Evolutionary conservation across 441 rosid genomes (phyloP).

Genomic region (Populus tomentosa): DNA sequence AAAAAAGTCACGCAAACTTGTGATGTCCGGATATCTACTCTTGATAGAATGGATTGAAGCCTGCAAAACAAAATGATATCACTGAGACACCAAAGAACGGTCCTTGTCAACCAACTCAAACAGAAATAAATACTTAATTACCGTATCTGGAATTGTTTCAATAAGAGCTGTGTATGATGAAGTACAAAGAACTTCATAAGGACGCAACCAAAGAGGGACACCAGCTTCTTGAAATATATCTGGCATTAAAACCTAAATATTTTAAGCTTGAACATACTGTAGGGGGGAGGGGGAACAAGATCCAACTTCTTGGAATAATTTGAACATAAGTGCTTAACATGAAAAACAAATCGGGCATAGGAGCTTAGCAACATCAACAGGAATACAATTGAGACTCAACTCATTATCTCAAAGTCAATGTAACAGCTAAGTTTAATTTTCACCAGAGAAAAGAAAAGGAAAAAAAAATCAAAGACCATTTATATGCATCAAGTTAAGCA

Average conservation of each 20-base stretch:
- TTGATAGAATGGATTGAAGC: slow-evolving; percentile 98
- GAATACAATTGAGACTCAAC: not conserved
- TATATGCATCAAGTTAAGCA: not conserved
- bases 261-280: slow-evolving; percentile 7
- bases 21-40: slow-evolving; percentile 84
- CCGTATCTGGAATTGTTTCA: slow-evolving; percentile 98
- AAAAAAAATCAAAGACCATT: not conserved
- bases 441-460: not conserved
- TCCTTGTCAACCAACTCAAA: slow-evolving; percentile 6
- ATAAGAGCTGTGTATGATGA: slow-evolving; percentile 98
- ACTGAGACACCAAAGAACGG: slow-evolving; percentile 9
- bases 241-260: slow-evolving; percentile 31
- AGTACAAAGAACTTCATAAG: slow-evolving; percentile 91
- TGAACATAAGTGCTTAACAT: not conserved
- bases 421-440: not conserved
- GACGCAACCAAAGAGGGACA: slow-evolving; percentile 97
- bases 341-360: not conserved
- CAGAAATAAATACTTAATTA: slow-evolving; percentile 27
- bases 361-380: not conserved
- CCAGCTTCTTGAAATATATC: slow-evolving; percentile 99
- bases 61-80: slow-evolving; percentile 32
- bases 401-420: not conserved
- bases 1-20: slow-evolving; percentile 88
- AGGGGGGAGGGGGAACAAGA: not conserved
- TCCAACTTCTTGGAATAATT: not conserved